phyloP scores from a whole-genome alignment of 202 grass and related monocot genomes.

The Tripidium arundinaceum region DNA sequence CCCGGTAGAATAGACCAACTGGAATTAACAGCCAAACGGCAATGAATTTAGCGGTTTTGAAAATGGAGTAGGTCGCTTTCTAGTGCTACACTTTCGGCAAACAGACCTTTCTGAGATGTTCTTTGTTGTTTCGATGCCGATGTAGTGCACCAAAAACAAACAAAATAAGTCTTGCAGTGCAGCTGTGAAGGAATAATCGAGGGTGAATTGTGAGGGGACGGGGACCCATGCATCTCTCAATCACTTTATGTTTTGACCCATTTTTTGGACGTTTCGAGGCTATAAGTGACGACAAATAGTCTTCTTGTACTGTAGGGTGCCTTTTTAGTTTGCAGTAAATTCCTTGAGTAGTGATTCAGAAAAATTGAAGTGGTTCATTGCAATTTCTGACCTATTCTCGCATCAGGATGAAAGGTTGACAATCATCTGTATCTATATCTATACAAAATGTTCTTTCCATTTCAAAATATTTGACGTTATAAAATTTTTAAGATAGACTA shows the following conservation, averaged over 20 bases:
- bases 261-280: not conserved
- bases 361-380: not conserved
- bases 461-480: too few relatives aligned
- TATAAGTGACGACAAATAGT: not conserved
- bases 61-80: not conserved
- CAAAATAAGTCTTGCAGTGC: not conserved
- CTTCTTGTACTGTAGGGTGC: not conserved
- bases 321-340: not conserved
- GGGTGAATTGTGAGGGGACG: not conserved
- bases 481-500: too few relatives aligned
- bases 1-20: conserved; percentile 7
- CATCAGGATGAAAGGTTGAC: too few relatives aligned
- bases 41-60: not conserved
- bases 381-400: not conserved
- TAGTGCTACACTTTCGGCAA: conserved; percentile 35
- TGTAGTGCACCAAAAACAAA: not conserved
- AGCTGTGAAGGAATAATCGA: not conserved
- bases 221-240: not conserved
- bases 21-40: not conserved
- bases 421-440: too few relatives aligned
- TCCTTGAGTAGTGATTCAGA: not conserved
- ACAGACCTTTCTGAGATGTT: not conserved
- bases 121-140: not conserved
- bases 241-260: not conserved
- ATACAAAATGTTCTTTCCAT: too few relatives aligned